Conservation (phyloP, 768 basidiomycete genomes). For the Tephrocybe sp. region DNA sequence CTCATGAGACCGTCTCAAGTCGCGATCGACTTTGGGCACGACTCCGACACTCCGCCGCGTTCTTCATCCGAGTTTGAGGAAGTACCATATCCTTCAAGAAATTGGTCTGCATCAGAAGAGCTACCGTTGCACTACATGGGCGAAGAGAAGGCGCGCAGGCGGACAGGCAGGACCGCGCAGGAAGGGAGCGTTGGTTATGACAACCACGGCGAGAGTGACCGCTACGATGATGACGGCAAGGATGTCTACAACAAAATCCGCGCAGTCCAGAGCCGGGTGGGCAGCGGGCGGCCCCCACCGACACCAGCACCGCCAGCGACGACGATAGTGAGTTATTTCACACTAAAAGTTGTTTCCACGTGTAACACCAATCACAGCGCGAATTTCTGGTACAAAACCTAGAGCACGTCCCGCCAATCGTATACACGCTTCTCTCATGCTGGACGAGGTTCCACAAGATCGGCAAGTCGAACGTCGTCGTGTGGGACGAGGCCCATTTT, state of each 20-base stretch:
- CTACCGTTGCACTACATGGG: conserved; percentile 52
- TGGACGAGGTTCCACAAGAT: conserved; percentile 95
- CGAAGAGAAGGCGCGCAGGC: conserved; percentile 67
- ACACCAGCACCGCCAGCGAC: conserved; percentile 66
- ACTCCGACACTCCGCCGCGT: conserved; percentile 45
- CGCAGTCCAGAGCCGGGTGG: conserved; percentile 37
- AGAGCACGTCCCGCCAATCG: conserved; percentile 72
- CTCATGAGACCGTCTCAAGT: conserved; percentile 67
- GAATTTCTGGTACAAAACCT: conserved; percentile 81
- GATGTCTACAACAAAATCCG: conserved; percentile 52
- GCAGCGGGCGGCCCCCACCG: conserved; percentile 63
- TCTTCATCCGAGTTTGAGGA: conserved; percentile 74
- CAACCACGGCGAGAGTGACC: conserved; percentile 22
- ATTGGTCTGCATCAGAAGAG: conserved; percentile 37
- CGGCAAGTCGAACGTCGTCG: conserved; percentile 79
- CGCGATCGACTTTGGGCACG: conserved; percentile 67
- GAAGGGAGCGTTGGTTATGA: conserved; percentile 19
- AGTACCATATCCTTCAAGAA: conserved; percentile 53
- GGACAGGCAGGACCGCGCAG: conserved; percentile 31
- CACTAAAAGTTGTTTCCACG: conserved; percentile 16
- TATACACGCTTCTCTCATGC: conserved; percentile 93
- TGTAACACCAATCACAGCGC: conserved; percentile 40
- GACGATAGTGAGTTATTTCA: conserved; percentile 47
- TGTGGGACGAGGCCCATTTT: conserved; percentile 99
- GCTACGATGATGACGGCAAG: conserved; percentile 49